Conservation (phyloP, 2,329 filamentous ascomycete genomes). For the Thelonectria rubi region DNA sequence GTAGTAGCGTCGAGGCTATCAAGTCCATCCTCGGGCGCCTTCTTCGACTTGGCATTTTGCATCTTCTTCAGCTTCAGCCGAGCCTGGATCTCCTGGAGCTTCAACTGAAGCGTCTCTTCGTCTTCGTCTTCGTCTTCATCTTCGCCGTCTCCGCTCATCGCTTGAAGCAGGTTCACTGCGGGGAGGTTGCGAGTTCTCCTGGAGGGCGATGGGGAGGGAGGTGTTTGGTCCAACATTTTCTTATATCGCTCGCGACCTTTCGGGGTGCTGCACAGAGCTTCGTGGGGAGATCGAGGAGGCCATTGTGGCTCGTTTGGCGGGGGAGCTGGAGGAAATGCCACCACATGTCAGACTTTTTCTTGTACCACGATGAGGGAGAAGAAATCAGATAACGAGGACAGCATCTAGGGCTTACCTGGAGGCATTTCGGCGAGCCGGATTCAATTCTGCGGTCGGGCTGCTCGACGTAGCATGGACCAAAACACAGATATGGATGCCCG, state of each 20-base stretch:
- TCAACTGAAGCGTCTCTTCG: slow-evolving; percentile 87
- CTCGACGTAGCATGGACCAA: slow-evolving; percentile 23
- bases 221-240: slow-evolving; percentile 70
- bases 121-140: slow-evolving; percentile 76
- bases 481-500: slow-evolving; percentile 24
- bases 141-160: slow-evolving; percentile 48
- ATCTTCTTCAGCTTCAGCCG: slow-evolving; percentile 87
- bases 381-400: not conserved
- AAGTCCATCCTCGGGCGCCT: slow-evolving; percentile 29
- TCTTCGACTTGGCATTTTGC: slow-evolving; percentile 62
- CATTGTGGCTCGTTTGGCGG: slow-evolving; percentile 63
- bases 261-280: slow-evolving; percentile 73
- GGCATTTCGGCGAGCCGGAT: slow-evolving; percentile 35
- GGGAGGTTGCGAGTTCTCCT: slow-evolving; percentile 38
- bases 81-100: slow-evolving; percentile 89
- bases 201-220: slow-evolving; percentile 73
- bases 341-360: slow-evolving; percentile 26
- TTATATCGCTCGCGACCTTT: slow-evolving; percentile 80
- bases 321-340: slow-evolving; percentile 29
- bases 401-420: slow-evolving; percentile 37
- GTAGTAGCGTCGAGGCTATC: slow-evolving; percentile 31
- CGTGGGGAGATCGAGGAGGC: slow-evolving; percentile 73
- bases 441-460: slow-evolving; percentile 6
- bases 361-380: not conserved
- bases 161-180: slow-evolving; percentile 45